phyloP scores from a whole-genome alignment of 2,329 filamentous ascomycete species.

The Hyphodiscus sp. region DNA sequence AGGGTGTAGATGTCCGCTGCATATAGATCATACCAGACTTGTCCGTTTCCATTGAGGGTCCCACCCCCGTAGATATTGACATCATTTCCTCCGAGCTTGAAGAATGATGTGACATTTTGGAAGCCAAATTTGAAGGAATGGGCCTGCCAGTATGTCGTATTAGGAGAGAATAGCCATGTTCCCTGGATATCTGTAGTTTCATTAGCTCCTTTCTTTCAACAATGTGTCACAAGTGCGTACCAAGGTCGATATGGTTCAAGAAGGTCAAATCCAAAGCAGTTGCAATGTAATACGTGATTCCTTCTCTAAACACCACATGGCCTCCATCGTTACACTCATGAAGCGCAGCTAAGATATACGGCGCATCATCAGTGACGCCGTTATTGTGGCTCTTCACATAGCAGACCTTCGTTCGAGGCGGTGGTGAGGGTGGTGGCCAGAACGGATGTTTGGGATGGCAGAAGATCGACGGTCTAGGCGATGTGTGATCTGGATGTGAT shows the following conservation, averaged over 20 bases:
- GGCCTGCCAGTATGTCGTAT: constrained; percentile 63
- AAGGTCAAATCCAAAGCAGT: constrained; percentile 61
- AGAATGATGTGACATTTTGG: constrained; percentile 63
- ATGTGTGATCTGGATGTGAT: constrained; percentile 15
- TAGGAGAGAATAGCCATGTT: constrained; percentile 55
- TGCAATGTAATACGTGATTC: constrained; percentile 53
- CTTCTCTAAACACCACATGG: constrained; percentile 47
- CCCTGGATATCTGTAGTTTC: constrained; percentile 45
- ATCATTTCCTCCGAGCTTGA: constrained; percentile 57
- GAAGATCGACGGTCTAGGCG: constrained; percentile 18
- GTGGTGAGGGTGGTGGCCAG: constrained; percentile 12
- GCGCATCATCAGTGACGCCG: constrained; percentile 28
- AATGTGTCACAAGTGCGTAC: constrained; percentile 29
- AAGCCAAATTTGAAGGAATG: constrained; percentile 58
- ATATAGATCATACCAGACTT: constrained; percentile 53
- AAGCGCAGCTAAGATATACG: constrained; percentile 47
- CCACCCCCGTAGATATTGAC: constrained; percentile 64
- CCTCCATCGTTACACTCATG: constrained; percentile 56
- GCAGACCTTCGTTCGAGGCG: constrained; percentile 19
- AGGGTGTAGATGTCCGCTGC: constrained; percentile 49
- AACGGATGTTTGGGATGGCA: constrained; percentile 19
- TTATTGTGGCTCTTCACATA: constrained; percentile 25
- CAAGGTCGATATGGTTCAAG: constrained; percentile 55
- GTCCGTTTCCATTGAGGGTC: constrained; percentile 57
- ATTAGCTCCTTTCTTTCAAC: background rate